Evolutionary conservation across 768 basidiomycete species (phyloP).

Genomic region (Termitomyces sp.): DNA sequence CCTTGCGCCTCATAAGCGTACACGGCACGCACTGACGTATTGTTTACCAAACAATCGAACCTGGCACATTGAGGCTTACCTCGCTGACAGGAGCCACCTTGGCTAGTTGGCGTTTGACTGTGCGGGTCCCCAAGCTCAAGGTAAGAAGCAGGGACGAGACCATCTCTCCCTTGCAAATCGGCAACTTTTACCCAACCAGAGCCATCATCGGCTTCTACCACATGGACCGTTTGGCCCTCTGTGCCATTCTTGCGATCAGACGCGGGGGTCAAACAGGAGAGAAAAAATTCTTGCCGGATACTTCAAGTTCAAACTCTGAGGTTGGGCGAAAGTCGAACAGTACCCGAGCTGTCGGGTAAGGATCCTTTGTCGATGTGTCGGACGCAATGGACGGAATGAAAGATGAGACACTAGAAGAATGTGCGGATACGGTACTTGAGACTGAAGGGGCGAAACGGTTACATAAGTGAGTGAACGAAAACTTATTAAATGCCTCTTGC

Average conservation of each 20-base stretch:
- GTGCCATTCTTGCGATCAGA: conserved; percentile 5
- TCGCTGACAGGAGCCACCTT: conserved; percentile 36
- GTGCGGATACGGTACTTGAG: conserved; percentile 13
- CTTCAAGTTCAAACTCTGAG: conserved; percentile 71
- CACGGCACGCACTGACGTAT: conserved; percentile 64
- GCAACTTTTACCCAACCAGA: conserved; percentile 83
- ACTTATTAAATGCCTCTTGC: conserved; percentile 9
- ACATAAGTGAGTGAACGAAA: neutral
- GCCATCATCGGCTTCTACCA: conserved; percentile 79
- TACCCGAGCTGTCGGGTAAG: conserved; percentile 50
- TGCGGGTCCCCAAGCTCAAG: conserved; percentile 32
- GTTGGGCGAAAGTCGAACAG: conserved; percentile 72
- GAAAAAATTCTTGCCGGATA: conserved; percentile 42
- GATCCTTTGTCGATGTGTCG: conserved; percentile 35
- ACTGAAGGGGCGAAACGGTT: neutral
- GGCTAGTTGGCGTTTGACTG: conserved; percentile 11
- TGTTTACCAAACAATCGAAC: conserved; percentile 4
- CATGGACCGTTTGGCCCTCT: conserved; percentile 62
- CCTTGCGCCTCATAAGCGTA: conserved; percentile 77
- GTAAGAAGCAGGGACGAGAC: conserved; percentile 85
- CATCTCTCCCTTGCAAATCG: conserved; percentile 51
- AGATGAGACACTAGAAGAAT: conserved; percentile 49
- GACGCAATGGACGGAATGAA: conserved; percentile 38
- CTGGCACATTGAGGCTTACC: conserved; percentile 36
- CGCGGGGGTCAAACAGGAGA: neutral